These are phyloP conservation scores for Camelina laxa DNA, from an alignment of 345 rosid genomes.

Conservation along the genomic window DNA sequence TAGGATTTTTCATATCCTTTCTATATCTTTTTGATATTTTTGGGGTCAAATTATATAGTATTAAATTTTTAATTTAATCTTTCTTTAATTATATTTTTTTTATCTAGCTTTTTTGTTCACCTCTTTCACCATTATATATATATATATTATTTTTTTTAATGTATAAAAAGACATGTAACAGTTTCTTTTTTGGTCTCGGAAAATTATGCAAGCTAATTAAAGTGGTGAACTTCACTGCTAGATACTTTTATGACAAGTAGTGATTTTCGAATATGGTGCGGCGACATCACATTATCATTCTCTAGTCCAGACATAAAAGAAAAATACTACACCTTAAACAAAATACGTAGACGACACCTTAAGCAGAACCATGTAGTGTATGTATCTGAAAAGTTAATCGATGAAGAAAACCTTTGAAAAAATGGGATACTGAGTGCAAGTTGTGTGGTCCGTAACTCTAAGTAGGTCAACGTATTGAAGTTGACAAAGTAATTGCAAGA, in stretches of 20 bases:
- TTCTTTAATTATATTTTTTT: neutral
- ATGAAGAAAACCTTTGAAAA: neutral
- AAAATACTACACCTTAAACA: neutral
- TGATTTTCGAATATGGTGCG: constrained; percentile 3
- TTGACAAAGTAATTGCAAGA: neutral
- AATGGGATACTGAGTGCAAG: constrained; percentile 7
- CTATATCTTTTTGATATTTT: neutral
- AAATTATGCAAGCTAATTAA: neutral
- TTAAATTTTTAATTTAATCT: no score
- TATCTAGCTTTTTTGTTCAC: neutral
- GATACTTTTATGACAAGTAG: neutral
- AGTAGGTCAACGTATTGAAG: constrained; percentile 20
- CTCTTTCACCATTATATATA: neutral
- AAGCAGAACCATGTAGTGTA: neutral
- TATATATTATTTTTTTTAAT: neutral
- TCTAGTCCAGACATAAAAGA: neutral
- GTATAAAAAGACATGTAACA: neutral
- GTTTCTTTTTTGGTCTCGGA: neutral
- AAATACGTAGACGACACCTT: neutral
- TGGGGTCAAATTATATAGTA: neutral
- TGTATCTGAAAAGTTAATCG: neutral
- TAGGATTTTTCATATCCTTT: neutral
- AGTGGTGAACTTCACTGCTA: constrained; percentile 18
- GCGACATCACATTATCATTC: neutral
- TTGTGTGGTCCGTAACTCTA: constrained; percentile 29